Percentiles rank a stretch among this genome's conserved stretches.
Evolutionary conservation across 805 yeast genomes (phyloP).

Genomic region (Hyphopichia homilentoma): DNA sequence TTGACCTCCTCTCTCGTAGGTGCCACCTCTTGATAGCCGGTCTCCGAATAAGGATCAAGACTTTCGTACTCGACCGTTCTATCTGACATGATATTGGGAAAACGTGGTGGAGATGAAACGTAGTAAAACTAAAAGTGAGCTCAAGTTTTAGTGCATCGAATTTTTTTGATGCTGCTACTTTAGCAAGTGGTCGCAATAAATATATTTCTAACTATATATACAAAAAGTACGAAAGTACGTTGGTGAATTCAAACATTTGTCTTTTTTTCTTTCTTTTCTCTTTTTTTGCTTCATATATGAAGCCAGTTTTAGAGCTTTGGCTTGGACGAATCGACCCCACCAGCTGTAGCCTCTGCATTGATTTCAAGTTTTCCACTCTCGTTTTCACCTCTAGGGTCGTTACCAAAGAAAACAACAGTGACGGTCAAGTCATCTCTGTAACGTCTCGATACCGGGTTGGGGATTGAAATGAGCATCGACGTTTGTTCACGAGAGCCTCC

Average conservation of each 20-base stretch:
- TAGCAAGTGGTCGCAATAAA: too few relatives aligned
- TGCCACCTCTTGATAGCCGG: not conserved
- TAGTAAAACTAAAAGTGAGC: too few relatives aligned
- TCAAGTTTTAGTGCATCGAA: too few relatives aligned
- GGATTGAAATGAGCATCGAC: constrained; percentile 83
- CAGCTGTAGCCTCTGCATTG: constrained; percentile 55
- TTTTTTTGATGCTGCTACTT: too few relatives aligned
- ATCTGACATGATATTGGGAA: too few relatives aligned
- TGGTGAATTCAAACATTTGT: too few relatives aligned
- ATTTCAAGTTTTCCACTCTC: constrained; percentile 51
- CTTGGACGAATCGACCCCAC: constrained; percentile 45
- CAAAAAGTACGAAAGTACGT: too few relatives aligned
- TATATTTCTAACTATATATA: too few relatives aligned
- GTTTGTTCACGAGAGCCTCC: constrained; percentile 90
- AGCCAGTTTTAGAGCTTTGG: constrained; percentile 50
- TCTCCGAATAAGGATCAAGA: constrained; percentile 1
- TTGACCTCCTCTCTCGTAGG: constrained; percentile 1
- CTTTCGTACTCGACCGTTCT: too few relatives aligned
- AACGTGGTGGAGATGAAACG: not conserved
- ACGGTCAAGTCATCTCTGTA: constrained; percentile 96
- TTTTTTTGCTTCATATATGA: too few relatives aligned
- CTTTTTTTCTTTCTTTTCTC: too few relatives aligned
- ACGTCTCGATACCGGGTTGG: constrained; percentile 84
- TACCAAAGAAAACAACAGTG: constrained; percentile 91
- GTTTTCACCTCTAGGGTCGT: constrained; percentile 38